These are phyloP conservation scores for Rhamnella rubrinervis DNA, from an alignment of 331 rosid genomes.

Conservation along the genomic window DNA sequence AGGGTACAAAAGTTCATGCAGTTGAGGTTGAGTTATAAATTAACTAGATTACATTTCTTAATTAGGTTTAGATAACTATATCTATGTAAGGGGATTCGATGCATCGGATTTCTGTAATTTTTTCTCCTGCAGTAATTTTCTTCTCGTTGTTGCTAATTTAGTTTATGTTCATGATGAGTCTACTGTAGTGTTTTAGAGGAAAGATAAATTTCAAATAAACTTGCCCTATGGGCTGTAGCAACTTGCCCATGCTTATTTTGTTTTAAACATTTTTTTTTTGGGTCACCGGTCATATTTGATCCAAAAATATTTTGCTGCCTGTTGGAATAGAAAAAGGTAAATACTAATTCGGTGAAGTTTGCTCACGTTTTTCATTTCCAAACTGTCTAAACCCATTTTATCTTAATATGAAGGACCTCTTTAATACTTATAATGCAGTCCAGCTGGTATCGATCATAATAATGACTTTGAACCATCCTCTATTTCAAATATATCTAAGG, in stretches of 20 bases:
- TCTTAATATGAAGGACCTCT: too few relatives aligned
- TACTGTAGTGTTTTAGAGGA: not conserved
- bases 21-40: slow-evolving; percentile 55
- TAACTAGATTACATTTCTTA: not conserved
- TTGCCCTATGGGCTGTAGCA: not conserved
- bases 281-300: too few relatives aligned
- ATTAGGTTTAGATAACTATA: not conserved
- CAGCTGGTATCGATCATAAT: too few relatives aligned
- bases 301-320: too few relatives aligned
- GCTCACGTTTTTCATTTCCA: too few relatives aligned
- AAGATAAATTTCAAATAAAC: not conserved
- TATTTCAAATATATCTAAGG: too few relatives aligned
- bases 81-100: not conserved
- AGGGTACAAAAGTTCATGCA: slow-evolving; percentile 39
- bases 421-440: too few relatives aligned
- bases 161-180: not conserved
- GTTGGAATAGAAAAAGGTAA: too few relatives aligned
- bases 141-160: not conserved
- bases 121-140: not conserved
- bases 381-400: too few relatives aligned
- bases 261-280: not conserved
- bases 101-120: not conserved
- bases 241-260: not conserved
- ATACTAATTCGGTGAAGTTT: too few relatives aligned
- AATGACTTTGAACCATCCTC: too few relatives aligned